A percentile compares a stretch with the other conserved stretches of the same genome.
Conservation (phyloP, 2,329 filamentous ascomycete genomes). For the Rutstroemia sp. region DNA sequence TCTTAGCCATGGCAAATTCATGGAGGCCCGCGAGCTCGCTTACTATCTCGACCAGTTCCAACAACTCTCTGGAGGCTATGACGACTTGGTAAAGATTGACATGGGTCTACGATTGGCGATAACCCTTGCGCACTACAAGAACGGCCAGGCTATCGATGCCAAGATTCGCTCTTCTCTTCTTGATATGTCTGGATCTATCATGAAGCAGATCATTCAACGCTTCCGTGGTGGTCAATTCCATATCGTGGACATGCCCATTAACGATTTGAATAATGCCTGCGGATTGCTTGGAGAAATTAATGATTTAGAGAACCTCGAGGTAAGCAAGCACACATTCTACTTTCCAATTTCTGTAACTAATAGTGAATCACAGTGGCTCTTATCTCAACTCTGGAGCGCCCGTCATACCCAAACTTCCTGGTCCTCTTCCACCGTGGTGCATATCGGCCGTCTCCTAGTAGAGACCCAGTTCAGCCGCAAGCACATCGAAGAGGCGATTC, state of each 20-base stretch:
- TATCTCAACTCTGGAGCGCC: conserved; percentile 19
- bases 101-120: conserved; percentile 40
- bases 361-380: conserved; percentile 7
- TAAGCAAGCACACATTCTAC: conserved; percentile 4
- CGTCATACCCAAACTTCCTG: conserved; percentile 15
- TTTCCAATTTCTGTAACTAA: not conserved
- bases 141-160: conserved; percentile 28
- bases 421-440: conserved; percentile 15
- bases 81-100: conserved; percentile 32
- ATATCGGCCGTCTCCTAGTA: conserved; percentile 18
- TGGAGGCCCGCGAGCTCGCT: conserved; percentile 36
- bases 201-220: conserved; percentile 35
- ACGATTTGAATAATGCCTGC: conserved; percentile 39
- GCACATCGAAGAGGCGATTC: conserved; percentile 12
- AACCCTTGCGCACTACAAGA: conserved; percentile 36
- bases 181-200: conserved; percentile 33
- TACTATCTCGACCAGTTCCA: conserved; percentile 37
- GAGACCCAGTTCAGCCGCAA: conserved; percentile 17
- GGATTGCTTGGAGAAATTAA: conserved; percentile 40
- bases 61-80: conserved; percentile 35
- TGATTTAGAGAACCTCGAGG: conserved; percentile 39
- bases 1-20: conserved; percentile 33
- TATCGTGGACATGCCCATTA: conserved; percentile 35
- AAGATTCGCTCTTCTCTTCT: conserved; percentile 31
- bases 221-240: conserved; percentile 37